A percentile compares a stretch with the other conserved stretches of the same genome.
phyloP scores from a whole-genome alignment of 169 alveolate species.

The Plasmodium vivax region DNA sequence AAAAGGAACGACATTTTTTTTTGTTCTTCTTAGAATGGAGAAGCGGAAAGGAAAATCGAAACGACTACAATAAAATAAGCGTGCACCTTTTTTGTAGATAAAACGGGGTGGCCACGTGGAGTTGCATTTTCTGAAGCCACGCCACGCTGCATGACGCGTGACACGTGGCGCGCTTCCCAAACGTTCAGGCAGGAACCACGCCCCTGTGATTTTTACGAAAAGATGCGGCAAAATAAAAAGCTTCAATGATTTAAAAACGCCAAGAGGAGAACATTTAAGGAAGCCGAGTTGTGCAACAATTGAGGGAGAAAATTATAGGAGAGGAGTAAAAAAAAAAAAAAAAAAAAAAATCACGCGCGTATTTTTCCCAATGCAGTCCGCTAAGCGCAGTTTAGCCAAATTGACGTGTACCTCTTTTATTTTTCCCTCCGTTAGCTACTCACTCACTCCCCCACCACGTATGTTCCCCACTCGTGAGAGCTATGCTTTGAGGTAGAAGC shows the following conservation, averaged over 20 bases:
- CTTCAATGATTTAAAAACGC: neutral
- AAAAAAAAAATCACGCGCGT: neutral
- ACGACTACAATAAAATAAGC: neutral
- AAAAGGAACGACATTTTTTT: neutral
- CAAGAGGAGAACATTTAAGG: neutral
- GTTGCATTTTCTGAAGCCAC: neutral
- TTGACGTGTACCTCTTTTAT: neutral
- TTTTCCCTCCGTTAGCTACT: neutral
- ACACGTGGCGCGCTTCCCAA: neutral
- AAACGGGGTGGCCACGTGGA: neutral
- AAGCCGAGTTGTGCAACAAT: neutral
- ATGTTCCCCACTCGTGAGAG: neutral
- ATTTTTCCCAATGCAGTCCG: neutral
- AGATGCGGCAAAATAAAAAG: neutral
- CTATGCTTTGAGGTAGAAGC: constrained; percentile 36
- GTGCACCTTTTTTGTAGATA: neutral
- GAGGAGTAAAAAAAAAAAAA: neutral
- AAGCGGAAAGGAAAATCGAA: neutral
- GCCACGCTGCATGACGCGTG: neutral
- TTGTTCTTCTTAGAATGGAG: neutral
- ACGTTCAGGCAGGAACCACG: neutral
- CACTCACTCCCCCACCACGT: neutral
- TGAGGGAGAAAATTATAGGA: neutral
- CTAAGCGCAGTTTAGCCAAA: neutral
- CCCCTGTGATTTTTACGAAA: neutral